Evolutionary conservation across 208 protist genomes (phyloP), one percentile per base, ranked within the genome.

Genomic region (Leishmania tarentolae): DNA sequence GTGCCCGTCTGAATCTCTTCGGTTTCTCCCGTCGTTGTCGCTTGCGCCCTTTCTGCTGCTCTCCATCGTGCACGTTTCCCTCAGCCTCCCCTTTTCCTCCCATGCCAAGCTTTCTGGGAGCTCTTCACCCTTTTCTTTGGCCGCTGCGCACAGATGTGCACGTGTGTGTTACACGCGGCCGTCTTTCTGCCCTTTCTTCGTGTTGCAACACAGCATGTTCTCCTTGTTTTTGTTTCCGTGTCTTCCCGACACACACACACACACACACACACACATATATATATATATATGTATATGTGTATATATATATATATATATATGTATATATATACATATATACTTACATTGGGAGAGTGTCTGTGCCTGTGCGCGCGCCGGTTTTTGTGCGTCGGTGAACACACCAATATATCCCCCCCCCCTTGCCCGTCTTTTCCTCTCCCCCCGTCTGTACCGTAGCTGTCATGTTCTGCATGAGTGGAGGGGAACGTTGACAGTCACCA

Each of bases 341-440:
- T 9, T 24, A 69, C 19, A 35, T 17, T 17, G 21, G 65, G 13
- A 6, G 35, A 44, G 65, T 73, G 42, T 50, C 19, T 52, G 37
- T 73, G 70, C 42, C 15, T 3, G 46, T 75, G 70, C 31, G 35
- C n/a, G 70, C n/a, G 46, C 70, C n/a, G 9, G 46, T 52, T n/a
- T 73, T 11, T 73, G 69, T 52, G 69, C 69, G 42, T 73, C 11
- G 50, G 69, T 53, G 44, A n/a, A n/a, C n/a, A n/a, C n/a, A n/a
- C n/a, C n/a, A n/a, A n/a, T 73, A 44, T 17, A 52, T 37, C 42
- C 44, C 35, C 24, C 40, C 46, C 37, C 40, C 57, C 7, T 1
- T 11, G 19, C 9, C n/a, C 46, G 52, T 50, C 47, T 19, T 13
- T 70, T 15, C 35, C 35, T 15, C 35, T 70, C 65, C 35, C 13